Evolutionary conservation across 768 basidiomycete genomes (phyloP).

Genomic region (Phylloporus sp.): DNA sequence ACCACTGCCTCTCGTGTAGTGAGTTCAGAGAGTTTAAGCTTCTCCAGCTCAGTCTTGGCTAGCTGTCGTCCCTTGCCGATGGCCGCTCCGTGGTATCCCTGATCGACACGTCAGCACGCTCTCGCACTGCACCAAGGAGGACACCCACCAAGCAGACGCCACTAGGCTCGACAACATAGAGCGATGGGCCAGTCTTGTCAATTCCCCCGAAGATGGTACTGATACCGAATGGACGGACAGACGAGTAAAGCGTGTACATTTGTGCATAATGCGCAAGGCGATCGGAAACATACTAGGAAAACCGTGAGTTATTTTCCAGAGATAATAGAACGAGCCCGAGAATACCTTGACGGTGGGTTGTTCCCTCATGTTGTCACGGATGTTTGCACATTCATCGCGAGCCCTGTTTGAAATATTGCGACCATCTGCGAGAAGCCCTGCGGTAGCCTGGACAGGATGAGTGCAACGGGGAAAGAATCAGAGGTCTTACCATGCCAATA

Average conservation of each 20-base stretch:
- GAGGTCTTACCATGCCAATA: slow-evolving; percentile 73
- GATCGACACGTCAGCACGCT: not conserved
- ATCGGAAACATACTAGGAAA: slow-evolving; percentile 53
- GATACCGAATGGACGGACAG: slow-evolving; percentile 94
- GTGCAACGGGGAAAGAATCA: not conserved
- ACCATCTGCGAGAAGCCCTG: slow-evolving; percentile 91
- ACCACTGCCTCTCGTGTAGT: slow-evolving; percentile 80
- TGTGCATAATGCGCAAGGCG: slow-evolving; percentile 89
- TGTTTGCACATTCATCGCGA: slow-evolving; percentile 73
- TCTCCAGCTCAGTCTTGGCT: slow-evolving; percentile 97
- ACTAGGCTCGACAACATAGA: slow-evolving; percentile 92
- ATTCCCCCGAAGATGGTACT: slow-evolving; percentile 87
- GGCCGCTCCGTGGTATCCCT: slow-evolving; percentile 97
- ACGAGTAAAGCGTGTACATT: slow-evolving; percentile 95
- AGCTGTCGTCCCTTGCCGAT: slow-evolving; percentile 97
- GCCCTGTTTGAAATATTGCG: slow-evolving; percentile 82
- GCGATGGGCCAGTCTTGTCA: slow-evolving; percentile 79
- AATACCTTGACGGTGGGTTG: slow-evolving; percentile 77
- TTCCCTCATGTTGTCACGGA: slow-evolving; percentile 67
- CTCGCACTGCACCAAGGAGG: not conserved
- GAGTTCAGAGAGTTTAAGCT: slow-evolving; percentile 80
- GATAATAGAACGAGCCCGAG: not conserved
- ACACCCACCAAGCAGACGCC: slow-evolving; percentile 79
- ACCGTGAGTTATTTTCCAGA: not conserved
- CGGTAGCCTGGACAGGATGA: slow-evolving; percentile 61